Base-by-base conservation (phyloP, 345 rosid genomes). In the Cardamine resedifolia region DNA sequence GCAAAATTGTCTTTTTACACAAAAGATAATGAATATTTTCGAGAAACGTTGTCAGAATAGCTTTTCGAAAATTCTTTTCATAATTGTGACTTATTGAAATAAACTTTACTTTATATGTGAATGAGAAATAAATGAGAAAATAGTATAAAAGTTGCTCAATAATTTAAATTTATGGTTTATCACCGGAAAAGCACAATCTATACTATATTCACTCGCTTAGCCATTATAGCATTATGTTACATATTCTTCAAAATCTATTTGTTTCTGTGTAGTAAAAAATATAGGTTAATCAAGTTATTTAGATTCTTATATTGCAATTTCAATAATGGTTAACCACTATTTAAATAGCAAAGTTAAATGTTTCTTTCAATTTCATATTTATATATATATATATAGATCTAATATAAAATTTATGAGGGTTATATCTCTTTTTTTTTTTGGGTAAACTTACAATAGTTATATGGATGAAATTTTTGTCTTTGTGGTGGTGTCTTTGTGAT, bases 21-120 rank as follows among this genome's bases (percentile, higher is more conserved):
- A n/a, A n/a, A n/a, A n/a, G n/a, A n/a, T n/a, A n/a, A n/a, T n/a
- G n/a, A n/a, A n/a, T n/a, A n/a, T n/a, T n/a, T n/a, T n/a, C n/a
- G n/a, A n/a, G n/a, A n/a, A n/a, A n/a, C n/a, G n/a, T n/a, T n/a
- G n/a, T n/a, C n/a, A n/a, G n/a, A n/a, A n/a, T n/a, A n/a, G n/a
- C n/a, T n/a, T n/a, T n/a, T n/a, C n/a, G n/a, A n/a, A n/a, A n/a
- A n/a, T n/a, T n/a, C n/a, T n/a, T n/a, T n/a, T n/a, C n/a, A n/a
- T n/a, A n/a, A n/a, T n/a, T n/a, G n/a, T n/a, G n/a, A n/a, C n/a
- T n/a, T n/a, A n/a, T n/a, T n/a, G n/a, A n/a, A n/a, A n/a, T n/a
- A n/a, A n/a, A n/a, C n/a, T n/a, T 68, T 56, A 56, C 61, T 66
- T 41, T 66, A 10, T n/a, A n/a, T n/a, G n/a, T 23, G 43, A 41